These are phyloP conservation scores for Boletus rubescentipes DNA, from an alignment of 768 basidiomycete genomes.

Conservation along the genomic window DNA sequence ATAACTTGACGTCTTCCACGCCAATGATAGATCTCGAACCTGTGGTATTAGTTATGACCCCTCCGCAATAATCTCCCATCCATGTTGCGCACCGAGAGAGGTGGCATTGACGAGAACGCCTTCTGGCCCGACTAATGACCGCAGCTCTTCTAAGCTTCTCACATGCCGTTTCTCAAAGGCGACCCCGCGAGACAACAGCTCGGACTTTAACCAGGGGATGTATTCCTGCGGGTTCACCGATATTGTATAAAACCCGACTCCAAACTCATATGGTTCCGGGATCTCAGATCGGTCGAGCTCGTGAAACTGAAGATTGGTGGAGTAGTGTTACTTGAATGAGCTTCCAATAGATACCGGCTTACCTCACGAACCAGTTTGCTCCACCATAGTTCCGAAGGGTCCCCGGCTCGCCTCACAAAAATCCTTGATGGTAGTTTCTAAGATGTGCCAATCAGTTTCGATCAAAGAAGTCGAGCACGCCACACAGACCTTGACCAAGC, in stretches of 20 bases:
- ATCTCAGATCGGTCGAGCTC: constrained; percentile 34
- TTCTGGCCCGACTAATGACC: constrained; percentile 34
- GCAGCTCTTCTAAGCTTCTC: constrained; percentile 46
- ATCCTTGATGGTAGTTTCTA: constrained; percentile 41
- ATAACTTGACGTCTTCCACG: constrained; percentile 71
- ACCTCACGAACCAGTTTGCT: constrained; percentile 40
- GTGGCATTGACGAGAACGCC: constrained; percentile 57
- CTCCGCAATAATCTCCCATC: not conserved
- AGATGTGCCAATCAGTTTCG: constrained; percentile 3
- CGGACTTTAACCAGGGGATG: constrained; percentile 46
- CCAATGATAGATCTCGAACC: constrained; percentile 76
- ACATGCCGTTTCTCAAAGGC: constrained; percentile 44
- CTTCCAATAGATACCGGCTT: constrained; percentile 9
- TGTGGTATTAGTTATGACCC: constrained; percentile 14
- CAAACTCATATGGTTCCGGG: constrained; percentile 35
- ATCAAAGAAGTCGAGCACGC: not conserved
- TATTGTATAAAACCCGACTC: constrained; percentile 45
- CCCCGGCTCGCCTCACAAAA: constrained; percentile 25
- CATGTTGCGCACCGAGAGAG: constrained; percentile 44
- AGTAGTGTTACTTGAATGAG: not conserved
- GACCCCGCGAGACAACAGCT: constrained; percentile 40
- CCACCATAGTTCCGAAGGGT: constrained; percentile 37
- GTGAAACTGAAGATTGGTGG: constrained; percentile 35
- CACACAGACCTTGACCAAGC: constrained; percentile 38
- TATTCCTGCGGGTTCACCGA: constrained; percentile 52